phyloP scores from a whole-genome alignment of 345 rosid genomes.

The Punica granatum region DNA sequence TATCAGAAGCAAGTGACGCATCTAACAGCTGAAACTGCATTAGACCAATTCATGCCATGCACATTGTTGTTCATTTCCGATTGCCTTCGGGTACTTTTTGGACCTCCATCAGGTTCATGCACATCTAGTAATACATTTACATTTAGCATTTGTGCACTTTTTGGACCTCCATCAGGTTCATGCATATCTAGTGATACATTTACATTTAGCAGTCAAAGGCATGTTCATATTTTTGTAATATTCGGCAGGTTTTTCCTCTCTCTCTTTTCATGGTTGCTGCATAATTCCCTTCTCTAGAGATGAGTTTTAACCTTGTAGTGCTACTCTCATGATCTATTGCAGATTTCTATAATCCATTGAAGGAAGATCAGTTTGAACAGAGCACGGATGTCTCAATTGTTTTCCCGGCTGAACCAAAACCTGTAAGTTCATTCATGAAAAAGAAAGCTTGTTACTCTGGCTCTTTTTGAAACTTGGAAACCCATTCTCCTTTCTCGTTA shows the following conservation, averaged over 20 bases:
- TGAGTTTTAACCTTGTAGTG: not conserved
- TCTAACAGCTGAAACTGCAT: not conserved
- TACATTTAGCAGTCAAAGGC: not conserved
- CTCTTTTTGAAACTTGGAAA: not conserved
- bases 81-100: not conserved
- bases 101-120: not conserved
- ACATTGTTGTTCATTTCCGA: not conserved
- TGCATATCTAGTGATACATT: not conserved
- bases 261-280: not conserved
- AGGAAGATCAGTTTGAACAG: conserved; percentile 85
- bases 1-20: conserved; percentile 9
- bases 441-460: not conserved
- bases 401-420: conserved; percentile 71
- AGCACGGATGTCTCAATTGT: conserved; percentile 77
- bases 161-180: not conserved
- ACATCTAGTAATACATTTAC: too few relatives aligned
- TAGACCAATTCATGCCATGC: not conserved
- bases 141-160: not conserved
- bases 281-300: not conserved
- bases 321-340: not conserved
- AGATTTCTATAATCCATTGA: conserved; percentile 89
- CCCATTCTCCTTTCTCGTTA: not conserved
- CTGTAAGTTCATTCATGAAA: conserved; percentile 39
- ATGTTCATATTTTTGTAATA: not conserved
- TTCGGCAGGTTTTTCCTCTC: not conserved